These are phyloP conservation scores for Carex parvula DNA, from an alignment of 176 grass and related monocot species.

Conservation along the genomic window DNA sequence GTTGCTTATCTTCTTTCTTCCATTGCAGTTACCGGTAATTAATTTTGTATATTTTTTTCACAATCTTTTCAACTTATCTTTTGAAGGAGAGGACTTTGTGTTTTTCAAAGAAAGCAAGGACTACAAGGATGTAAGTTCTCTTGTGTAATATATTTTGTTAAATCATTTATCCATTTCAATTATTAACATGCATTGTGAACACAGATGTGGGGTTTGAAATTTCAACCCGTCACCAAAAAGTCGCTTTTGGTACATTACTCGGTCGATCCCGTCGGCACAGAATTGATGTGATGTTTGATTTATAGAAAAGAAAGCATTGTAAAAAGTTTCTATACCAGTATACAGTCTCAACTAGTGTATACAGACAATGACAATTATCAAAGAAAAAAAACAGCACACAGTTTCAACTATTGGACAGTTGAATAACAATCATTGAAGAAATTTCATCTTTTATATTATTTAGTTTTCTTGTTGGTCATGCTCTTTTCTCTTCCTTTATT, in stretches of 20 bases:
- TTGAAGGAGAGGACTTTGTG: constrained; percentile 63
- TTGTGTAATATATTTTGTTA: background rate
- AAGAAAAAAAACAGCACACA: background rate
- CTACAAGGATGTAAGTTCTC: constrained; percentile 69
- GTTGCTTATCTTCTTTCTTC: constrained; percentile 19
- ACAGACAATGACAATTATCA: background rate
- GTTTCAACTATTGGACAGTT: background rate
- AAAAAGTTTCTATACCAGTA: background rate
- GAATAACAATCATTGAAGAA: constrained; percentile 1
- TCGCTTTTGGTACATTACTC: constrained; percentile 53
- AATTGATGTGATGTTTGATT: constrained; percentile 52
- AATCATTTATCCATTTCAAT: constrained; percentile 7
- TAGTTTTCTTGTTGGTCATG: background rate
- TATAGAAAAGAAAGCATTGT: background rate
- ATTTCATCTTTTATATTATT: background rate
- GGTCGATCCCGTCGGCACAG: constrained; percentile 54
- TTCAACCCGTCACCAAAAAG: constrained; percentile 47
- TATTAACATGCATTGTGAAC: constrained; percentile 27
- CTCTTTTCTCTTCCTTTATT: background rate
- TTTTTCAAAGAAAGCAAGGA: constrained; percentile 57
- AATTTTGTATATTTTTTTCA: background rate
- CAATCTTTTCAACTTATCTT: constrained; percentile 23
- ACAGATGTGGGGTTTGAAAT: constrained; percentile 63
- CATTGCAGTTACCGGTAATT: background rate
- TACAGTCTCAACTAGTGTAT: background rate